These are phyloP conservation scores for Mangifera indica DNA, from an alignment of 345 rosid genomes.

Conservation along the genomic window DNA sequence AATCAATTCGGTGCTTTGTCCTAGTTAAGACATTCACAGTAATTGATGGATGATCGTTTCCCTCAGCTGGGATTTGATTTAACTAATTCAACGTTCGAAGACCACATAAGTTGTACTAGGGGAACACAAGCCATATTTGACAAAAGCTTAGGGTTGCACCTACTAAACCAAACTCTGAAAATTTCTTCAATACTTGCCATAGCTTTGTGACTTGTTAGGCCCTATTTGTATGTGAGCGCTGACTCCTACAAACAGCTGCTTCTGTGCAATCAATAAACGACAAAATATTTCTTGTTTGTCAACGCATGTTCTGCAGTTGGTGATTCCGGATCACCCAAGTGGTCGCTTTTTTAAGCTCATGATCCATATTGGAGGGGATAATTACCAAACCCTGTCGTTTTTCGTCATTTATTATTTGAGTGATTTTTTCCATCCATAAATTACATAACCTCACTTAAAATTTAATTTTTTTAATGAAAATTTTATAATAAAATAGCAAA, in stretches of 20 bases:
- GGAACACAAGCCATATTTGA: background rate
- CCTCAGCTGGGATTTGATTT: background rate
- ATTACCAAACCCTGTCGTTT: constrained; percentile 1
- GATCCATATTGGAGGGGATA: background rate
- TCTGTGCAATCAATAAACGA: constrained; percentile 1
- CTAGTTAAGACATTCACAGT: too few relatives aligned
- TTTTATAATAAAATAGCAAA: too few relatives aligned
- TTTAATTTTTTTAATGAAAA: too few relatives aligned
- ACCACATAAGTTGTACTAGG: background rate
- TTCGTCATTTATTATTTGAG: background rate
- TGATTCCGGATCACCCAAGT: constrained; percentile 2
- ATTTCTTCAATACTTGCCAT: background rate
- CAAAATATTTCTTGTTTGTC: background rate
- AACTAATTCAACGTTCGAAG: too few relatives aligned
- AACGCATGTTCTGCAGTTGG: constrained; percentile 2
- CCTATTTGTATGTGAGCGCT: background rate
- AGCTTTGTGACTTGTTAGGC: background rate
- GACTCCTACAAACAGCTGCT: background rate
- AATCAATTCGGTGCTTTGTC: too few relatives aligned
- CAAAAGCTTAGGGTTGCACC: background rate
- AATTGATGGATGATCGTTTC: background rate
- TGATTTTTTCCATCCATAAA: too few relatives aligned
- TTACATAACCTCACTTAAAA: too few relatives aligned
- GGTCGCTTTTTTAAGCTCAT: constrained; percentile 5
- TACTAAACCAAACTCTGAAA: constrained; percentile 5